phyloP scores from a whole-genome alignment of 768 basidiomycete genomes.

The Boletus bicolor region DNA sequence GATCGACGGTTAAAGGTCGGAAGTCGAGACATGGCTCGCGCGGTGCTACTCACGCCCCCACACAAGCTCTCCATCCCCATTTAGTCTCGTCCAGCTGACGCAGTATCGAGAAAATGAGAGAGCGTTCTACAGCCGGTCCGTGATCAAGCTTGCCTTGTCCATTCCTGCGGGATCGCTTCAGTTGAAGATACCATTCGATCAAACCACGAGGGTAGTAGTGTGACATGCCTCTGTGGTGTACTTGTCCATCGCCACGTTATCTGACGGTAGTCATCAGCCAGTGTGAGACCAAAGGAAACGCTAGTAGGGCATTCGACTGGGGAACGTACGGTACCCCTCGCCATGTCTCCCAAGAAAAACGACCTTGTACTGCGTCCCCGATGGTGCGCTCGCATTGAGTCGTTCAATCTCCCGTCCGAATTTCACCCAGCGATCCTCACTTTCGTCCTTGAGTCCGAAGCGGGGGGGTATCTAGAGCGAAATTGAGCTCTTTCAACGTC shows the following conservation, averaged over 20 bases:
- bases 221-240: conserved; percentile 49
- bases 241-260: conserved; percentile 67
- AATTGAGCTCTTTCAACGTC: not conserved
- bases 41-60: conserved; percentile 66
- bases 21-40: not conserved
- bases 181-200: not conserved
- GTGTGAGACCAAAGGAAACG: conserved; percentile 25
- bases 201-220: not conserved
- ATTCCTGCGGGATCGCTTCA: conserved; percentile 36
- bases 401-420: conserved; percentile 39
- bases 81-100: conserved; percentile 53
- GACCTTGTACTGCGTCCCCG: conserved; percentile 52
- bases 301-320: too few relatives aligned
- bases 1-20: not conserved
- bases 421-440: conserved; percentile 47
- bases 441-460: conserved; percentile 58
- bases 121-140: not conserved
- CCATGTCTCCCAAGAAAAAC: conserved; percentile 69
- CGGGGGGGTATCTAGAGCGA: conserved; percentile 46
- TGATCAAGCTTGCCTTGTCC: conserved; percentile 51
- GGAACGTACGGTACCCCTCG: conserved; percentile 63
- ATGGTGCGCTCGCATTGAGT: conserved; percentile 42
- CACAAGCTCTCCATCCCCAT: conserved; percentile 59
- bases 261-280: conserved; percentile 47
- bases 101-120: not conserved